These are phyloP conservation scores for Fusarium albosuccineum DNA, from an alignment of 2,329 filamentous ascomycete genomes.

Conservation along the genomic window DNA sequence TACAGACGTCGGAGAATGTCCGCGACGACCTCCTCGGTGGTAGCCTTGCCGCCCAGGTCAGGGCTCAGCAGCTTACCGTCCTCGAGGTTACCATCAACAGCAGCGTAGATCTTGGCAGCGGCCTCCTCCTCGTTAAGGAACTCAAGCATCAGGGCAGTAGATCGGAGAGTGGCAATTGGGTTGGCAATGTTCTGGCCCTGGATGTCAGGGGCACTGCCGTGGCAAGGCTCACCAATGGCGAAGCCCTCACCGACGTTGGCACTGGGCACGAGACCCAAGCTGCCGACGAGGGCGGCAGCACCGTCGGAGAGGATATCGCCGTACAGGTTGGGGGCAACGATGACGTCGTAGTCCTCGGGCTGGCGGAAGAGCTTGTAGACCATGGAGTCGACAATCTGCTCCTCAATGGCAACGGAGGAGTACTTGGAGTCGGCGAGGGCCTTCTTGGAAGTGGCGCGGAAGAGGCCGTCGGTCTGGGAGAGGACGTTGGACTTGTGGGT, in stretches of 20 bases:
- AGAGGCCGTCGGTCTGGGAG: conserved; percentile 95
- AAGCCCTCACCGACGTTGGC: conserved; percentile 96
- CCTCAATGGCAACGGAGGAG: conserved; percentile 78
- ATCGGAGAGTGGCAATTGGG: conserved; percentile 93
- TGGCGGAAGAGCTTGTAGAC: conserved; percentile 99
- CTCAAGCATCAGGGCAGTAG: conserved; percentile 94
- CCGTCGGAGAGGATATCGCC: conserved; percentile 97
- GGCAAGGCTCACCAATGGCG: conserved; percentile 97
- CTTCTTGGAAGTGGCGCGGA: conserved; percentile 82
- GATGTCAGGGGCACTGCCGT: conserved; percentile 96
- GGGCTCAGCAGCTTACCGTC: conserved; percentile 87
- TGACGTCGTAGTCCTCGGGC: conserved; percentile 94
- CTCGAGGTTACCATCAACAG: conserved; percentile 90
- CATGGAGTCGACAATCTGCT: conserved; percentile 99
- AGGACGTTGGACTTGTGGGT: conserved; percentile 99
- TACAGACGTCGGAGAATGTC: conserved; percentile 89
- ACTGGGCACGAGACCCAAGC: conserved; percentile 89
- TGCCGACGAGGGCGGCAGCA: conserved; percentile 92
- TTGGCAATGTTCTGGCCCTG: conserved; percentile 94
- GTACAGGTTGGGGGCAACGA: conserved; percentile 97
- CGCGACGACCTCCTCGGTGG: conserved; percentile 86
- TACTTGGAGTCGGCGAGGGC: conserved; percentile 78
- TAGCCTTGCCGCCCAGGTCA: conserved; percentile 89
- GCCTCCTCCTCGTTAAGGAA: conserved; percentile 90
- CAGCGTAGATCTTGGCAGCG: conserved; percentile 89